Percentiles rank a stretch among this genome's conserved stretches.
Evolutionary conservation across 768 basidiomycete species (phyloP).

Genomic region (Leucosporidium yakuticum): DNA sequence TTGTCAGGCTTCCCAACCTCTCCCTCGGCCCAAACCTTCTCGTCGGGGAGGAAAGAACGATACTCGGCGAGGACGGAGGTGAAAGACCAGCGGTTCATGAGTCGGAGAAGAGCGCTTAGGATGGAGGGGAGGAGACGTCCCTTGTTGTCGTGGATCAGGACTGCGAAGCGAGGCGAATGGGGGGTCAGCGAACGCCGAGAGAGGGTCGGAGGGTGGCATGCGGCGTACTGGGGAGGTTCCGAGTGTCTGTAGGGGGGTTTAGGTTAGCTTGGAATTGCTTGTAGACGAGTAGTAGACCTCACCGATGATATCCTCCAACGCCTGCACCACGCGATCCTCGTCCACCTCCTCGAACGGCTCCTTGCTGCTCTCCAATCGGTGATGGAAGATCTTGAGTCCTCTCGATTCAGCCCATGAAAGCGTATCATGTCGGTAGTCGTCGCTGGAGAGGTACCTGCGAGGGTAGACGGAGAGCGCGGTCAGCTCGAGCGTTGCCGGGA

Average conservation of each 20-base stretch:
- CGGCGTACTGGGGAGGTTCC: constrained; percentile 25
- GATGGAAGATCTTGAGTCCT: constrained; percentile 21
- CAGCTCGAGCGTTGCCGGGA: not conserved
- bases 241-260: constrained; percentile 9
- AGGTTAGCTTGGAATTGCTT: not conserved
- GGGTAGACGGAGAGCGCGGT: not conserved
- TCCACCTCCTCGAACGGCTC: constrained; percentile 30
- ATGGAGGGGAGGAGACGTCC: constrained; percentile 28
- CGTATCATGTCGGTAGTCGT: constrained; percentile 30
- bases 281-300: not conserved
- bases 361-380: constrained; percentile 24
- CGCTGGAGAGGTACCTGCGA: constrained; percentile 27
- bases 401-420: constrained; percentile 18
- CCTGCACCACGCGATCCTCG: constrained; percentile 10
- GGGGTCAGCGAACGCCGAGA: not conserved
- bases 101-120: constrained; percentile 20
- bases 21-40: constrained; percentile 13
- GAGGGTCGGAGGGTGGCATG: too few relatives aligned
- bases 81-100: constrained; percentile 24
- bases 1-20: constrained; percentile 17
- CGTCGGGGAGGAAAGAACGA: constrained; percentile 25
- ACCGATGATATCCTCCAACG: constrained; percentile 25
- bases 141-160: constrained; percentile 35
- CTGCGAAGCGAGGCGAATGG: not conserved
- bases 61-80: constrained; percentile 26